Evolutionary conservation across 176 grass and related monocot genomes (phyloP).

Genomic region (Canna indica): DNA sequence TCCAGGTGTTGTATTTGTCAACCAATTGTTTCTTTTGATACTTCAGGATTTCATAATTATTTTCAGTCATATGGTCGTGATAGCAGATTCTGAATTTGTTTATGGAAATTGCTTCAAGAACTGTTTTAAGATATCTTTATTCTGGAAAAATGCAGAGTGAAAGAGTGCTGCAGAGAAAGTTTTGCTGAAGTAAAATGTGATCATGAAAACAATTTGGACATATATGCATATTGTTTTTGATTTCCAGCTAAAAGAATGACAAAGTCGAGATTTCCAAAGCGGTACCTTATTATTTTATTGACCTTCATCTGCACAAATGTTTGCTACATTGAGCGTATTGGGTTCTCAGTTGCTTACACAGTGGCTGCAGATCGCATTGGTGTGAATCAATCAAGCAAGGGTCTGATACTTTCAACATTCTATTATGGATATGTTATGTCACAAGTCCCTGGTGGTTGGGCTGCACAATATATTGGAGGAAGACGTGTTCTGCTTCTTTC

Average conservation of each 20-base stretch:
- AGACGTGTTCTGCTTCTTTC: slow-evolving; percentile 57
- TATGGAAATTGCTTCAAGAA: slow-evolving; percentile 2
- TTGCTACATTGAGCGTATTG: slow-evolving; percentile 69
- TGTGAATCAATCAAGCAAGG: slow-evolving; percentile 62
- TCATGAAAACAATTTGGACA: background rate
- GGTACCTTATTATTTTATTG: slow-evolving; percentile 58
- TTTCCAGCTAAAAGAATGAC: background rate
- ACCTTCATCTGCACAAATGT: slow-evolving; percentile 82
- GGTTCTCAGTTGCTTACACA: slow-evolving; percentile 80
- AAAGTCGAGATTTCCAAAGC: slow-evolving; percentile 49
- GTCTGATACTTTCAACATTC: slow-evolving; percentile 60
- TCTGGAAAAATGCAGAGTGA: background rate
- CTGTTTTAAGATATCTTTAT: background rate
- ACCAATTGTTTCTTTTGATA: background rate
- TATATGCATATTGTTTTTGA: background rate
- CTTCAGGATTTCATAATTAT: background rate
- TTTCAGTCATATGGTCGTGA: background rate
- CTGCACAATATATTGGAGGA: slow-evolving; percentile 61
- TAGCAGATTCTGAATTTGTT: background rate
- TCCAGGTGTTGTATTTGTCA: background rate
- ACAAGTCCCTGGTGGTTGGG: slow-evolving; percentile 75
- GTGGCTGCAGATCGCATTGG: slow-evolving; percentile 35
- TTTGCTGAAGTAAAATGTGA: background rate
- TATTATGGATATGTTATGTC: slow-evolving; percentile 73
- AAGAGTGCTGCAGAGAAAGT: background rate